Evolutionary conservation across 805 yeast genomes (phyloP).

Genomic region (Candida manassasensis): DNA sequence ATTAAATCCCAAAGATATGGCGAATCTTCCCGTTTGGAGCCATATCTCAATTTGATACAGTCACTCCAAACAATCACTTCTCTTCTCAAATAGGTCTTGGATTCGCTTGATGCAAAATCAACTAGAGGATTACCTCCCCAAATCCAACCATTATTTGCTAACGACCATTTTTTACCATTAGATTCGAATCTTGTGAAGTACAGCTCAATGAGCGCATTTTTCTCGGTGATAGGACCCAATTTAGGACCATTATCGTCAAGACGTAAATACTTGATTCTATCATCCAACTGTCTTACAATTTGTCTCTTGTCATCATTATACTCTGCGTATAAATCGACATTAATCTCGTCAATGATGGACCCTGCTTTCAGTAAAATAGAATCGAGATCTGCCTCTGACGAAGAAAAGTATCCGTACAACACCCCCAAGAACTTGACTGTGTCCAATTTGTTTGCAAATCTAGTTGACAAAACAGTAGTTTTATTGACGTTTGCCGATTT

Average conservation of each 20-base stretch:
- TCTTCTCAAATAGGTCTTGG: constrained; percentile 80
- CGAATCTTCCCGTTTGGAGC: constrained; percentile 70
- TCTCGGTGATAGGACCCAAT: constrained; percentile 53
- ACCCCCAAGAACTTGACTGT: constrained; percentile 47
- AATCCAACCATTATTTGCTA: constrained; percentile 97
- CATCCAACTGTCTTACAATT: constrained; percentile 65
- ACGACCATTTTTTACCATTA: constrained; percentile 55
- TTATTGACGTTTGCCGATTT: constrained; percentile 36
- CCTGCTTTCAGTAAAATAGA: constrained; percentile 34
- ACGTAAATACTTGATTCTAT: constrained; percentile 72
- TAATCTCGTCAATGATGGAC: constrained; percentile 68
- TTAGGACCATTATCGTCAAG: constrained; percentile 80
- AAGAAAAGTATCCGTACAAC: constrained; percentile 27
- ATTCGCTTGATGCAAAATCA: constrained; percentile 80
- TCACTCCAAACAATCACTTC: constrained; percentile 98
- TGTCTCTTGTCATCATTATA: constrained; percentile 71
- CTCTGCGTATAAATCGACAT: constrained; percentile 61
- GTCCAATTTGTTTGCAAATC: constrained; percentile 56
- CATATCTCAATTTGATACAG: constrained; percentile 90
- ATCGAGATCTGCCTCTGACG: constrained; percentile 18
- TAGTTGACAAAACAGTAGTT: constrained; percentile 41
- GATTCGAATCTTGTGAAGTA: constrained; percentile 74
- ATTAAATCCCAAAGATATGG: constrained; percentile 88
- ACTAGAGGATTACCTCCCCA: constrained; percentile 95
- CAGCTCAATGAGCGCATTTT: constrained; percentile 70